phyloP scores from a whole-genome alignment of 2,329 filamentous ascomycete genomes.

The Paraphoma chrysanthemicola region DNA sequence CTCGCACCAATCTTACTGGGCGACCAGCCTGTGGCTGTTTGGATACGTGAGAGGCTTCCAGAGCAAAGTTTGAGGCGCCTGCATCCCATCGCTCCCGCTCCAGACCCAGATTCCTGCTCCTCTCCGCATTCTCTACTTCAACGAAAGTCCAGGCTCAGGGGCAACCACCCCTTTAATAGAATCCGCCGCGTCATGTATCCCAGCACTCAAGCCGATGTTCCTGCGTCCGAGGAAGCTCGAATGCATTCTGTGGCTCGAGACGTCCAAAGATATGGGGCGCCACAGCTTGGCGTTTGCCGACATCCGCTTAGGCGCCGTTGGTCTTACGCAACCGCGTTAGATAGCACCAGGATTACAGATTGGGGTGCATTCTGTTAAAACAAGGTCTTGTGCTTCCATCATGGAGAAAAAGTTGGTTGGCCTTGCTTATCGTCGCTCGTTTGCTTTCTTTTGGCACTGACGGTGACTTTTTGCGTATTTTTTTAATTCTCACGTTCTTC shows the following conservation, averaged over 20 bases:
- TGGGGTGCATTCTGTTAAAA: constrained; percentile 9
- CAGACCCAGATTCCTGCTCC: not conserved
- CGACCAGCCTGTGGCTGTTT: no score
- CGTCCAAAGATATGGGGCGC: constrained; percentile 1
- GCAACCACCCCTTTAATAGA: not conserved
- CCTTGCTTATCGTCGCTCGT: constrained; percentile 2
- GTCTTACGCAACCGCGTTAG: constrained; percentile 10
- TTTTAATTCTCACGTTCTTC: not conserved
- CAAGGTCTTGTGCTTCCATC: constrained; percentile 16
- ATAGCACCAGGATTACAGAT: not conserved
- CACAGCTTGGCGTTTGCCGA: constrained; percentile 21
- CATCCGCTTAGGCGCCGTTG: constrained; percentile 15
- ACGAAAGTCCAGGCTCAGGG: not conserved
- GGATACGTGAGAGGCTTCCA: no score
- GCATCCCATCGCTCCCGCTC: not conserved
- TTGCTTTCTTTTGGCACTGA: constrained; percentile 2
- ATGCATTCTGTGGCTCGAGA: constrained; percentile 14
- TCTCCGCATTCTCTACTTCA: not conserved
- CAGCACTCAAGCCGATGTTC: constrained; percentile 10
- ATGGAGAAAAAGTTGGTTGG: constrained; percentile 4
- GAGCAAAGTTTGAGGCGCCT: not conserved
- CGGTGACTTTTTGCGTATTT: not conserved
- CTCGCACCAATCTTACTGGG: no score
- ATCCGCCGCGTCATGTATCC: constrained; percentile 3
- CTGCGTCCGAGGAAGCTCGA: constrained; percentile 9